phyloP scores from a whole-genome alignment of 2,329 filamentous ascomycete genomes.

The Falciphora oryzae region DNA sequence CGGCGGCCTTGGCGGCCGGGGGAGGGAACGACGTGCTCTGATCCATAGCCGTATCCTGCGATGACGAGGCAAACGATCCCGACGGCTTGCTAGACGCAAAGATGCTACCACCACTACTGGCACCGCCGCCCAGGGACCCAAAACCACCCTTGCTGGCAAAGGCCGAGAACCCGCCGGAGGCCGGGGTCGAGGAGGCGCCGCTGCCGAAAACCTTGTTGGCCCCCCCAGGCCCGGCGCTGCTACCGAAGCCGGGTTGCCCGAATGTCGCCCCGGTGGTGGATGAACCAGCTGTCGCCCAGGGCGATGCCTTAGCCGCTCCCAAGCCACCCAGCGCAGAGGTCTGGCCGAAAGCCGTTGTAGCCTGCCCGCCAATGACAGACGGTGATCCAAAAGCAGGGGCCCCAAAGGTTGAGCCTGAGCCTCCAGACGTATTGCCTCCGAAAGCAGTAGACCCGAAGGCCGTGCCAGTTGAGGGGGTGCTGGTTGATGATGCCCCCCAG shows the following conservation, averaged over 20 bases:
- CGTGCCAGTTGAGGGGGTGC: slow-evolving; percentile 27
- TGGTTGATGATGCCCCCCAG: slow-evolving; percentile 35
- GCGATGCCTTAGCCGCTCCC: slow-evolving; percentile 43
- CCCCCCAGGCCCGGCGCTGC: slow-evolving; percentile 26
- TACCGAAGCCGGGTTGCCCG: slow-evolving; percentile 47
- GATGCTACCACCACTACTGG: slow-evolving; percentile 30
- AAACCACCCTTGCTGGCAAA: slow-evolving; percentile 40
- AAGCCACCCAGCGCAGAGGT: slow-evolving; percentile 30
- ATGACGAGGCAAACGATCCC: slow-evolving; percentile 20
- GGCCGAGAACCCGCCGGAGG: slow-evolving; percentile 19
- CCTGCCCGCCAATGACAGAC: slow-evolving; percentile 27
- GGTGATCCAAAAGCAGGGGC: slow-evolving; percentile 36
- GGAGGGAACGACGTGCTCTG: slow-evolving; percentile 34
- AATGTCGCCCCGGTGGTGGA: slow-evolving; percentile 35
- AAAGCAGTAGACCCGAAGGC: slow-evolving; percentile 42
- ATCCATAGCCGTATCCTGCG: slow-evolving; percentile 27
- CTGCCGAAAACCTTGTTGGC: slow-evolving; percentile 27
- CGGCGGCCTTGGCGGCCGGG: slow-evolving; percentile 27
- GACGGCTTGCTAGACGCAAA: slow-evolving; percentile 36
- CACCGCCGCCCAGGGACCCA: slow-evolving; percentile 35
- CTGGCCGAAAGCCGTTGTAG: slow-evolving; percentile 44
- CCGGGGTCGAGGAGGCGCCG: slow-evolving; percentile 17
- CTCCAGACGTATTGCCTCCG: slow-evolving; percentile 23
- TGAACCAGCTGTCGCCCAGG: slow-evolving; percentile 41
- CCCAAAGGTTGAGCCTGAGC: slow-evolving; percentile 25